Evolutionary conservation across 139 green algal species (phyloP).

Genomic region (Coelastrella sp.): DNA sequence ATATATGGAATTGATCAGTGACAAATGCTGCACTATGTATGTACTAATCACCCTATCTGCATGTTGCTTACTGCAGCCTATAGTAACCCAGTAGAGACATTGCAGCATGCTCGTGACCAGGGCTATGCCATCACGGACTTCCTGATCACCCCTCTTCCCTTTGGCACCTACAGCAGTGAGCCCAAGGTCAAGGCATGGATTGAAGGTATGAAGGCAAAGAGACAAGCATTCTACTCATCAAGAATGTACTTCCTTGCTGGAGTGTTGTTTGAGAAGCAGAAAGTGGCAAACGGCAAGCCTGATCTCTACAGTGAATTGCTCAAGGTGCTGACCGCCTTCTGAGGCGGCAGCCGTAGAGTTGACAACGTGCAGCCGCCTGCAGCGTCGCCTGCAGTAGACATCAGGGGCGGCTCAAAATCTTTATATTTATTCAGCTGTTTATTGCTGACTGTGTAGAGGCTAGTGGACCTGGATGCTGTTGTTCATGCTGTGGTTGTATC

Average conservation of each 20-base stretch:
- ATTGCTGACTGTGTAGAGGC: too few species aligned
- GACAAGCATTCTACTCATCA: constrained; percentile 55
- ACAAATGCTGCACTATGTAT: too few species aligned
- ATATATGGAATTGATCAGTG: too few species aligned
- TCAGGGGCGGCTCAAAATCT: too few species aligned
- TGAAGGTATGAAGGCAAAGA: constrained; percentile 45
- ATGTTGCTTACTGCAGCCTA: constrained; percentile 50
- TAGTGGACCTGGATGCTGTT: too few species aligned
- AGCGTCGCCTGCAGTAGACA: too few species aligned
- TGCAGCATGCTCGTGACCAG: constrained; percentile 49
- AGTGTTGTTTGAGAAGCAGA: constrained; percentile 57
- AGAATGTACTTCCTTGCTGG: constrained; percentile 60
- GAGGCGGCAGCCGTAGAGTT: too few species aligned
- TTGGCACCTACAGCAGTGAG: constrained; percentile 69
- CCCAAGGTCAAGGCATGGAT: constrained; percentile 59
- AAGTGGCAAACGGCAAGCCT: not conserved
- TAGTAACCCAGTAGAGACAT: constrained; percentile 58
- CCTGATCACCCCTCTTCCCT: constrained; percentile 57
- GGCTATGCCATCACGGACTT: constrained; percentile 61
- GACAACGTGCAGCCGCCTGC: too few species aligned
- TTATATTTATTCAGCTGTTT: too few species aligned
- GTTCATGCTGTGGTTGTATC: too few species aligned
- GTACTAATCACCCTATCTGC: too few species aligned
- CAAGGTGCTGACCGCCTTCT: constrained; percentile 54
- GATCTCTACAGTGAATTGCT: constrained; percentile 54